Conservation (phyloP, 352 stramenopile genomes). For the Globisporangium rhizosaccharum region DNA sequence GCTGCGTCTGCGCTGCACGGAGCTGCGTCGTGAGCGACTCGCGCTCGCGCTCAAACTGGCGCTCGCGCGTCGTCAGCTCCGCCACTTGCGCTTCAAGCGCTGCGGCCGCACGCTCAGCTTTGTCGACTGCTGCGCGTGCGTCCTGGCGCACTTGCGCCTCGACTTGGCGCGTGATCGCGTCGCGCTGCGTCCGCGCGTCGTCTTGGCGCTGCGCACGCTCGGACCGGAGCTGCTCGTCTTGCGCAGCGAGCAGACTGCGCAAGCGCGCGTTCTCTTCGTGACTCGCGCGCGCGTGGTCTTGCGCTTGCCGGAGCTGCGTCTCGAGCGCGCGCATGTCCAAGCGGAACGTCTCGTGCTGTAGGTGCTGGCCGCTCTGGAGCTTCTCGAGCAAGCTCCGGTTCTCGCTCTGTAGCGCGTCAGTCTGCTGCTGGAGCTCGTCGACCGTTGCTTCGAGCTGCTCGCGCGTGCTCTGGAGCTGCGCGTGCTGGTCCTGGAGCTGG, state of each 20-base stretch:
- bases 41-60: constrained; percentile 49
- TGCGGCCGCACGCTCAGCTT: constrained; percentile 37
- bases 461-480: constrained; percentile 40
- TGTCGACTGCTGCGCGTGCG: constrained; percentile 42
- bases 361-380: constrained; percentile 52
- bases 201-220: constrained; percentile 55
- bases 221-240: constrained; percentile 51
- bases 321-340: constrained; percentile 56
- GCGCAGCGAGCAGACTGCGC: constrained; percentile 41
- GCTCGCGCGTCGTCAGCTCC: constrained; percentile 34
- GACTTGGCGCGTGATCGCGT: constrained; percentile 49
- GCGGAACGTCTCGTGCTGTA: constrained; percentile 71
- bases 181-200: constrained; percentile 51
- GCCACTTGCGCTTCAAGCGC: constrained; percentile 37
- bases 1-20: constrained; percentile 40
- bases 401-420: constrained; percentile 58
- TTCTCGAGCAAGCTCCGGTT: constrained; percentile 68
- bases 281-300: constrained; percentile 67
- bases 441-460: constrained; percentile 48
- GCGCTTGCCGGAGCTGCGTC: constrained; percentile 53
- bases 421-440: constrained; percentile 52
- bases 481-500: constrained; percentile 49
- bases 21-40: constrained; percentile 43
- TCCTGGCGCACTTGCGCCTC: constrained; percentile 53
- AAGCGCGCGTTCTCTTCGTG: constrained; percentile 66